Evolutionary conservation across 345 rosid genomes (phyloP).

Genomic region (Rhizophora apiculata): DNA sequence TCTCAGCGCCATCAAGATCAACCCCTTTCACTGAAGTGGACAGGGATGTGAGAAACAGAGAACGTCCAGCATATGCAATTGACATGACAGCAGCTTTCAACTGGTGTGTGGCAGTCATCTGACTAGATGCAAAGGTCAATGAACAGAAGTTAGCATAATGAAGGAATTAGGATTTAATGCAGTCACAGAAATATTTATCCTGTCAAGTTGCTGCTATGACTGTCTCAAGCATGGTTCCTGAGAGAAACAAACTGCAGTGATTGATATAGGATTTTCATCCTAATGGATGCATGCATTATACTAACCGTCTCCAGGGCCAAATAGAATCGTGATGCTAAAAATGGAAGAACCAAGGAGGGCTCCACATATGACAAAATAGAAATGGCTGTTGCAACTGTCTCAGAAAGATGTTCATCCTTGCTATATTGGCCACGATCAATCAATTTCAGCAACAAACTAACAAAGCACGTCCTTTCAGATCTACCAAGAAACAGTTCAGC

Average conservation of each 20-base stretch:
- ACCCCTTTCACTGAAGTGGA: constrained; percentile 48
- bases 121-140: constrained; percentile 55
- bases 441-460: constrained; percentile 66
- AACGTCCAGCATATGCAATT: constrained; percentile 94
- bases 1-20: constrained; percentile 46
- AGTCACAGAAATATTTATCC: constrained; percentile 6
- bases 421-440: constrained; percentile 98
- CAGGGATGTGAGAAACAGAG: constrained; percentile 70
- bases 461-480: constrained; percentile 71
- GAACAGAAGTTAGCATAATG: constrained; percentile 36
- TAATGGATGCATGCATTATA: constrained; percentile 20
- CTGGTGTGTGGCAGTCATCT: constrained; percentile 99
- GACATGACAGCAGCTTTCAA: constrained; percentile 95
- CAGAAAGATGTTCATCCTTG: constrained; percentile 94
- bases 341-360: constrained; percentile 93
- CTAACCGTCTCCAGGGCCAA: constrained; percentile 99
- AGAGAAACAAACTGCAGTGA: neutral
- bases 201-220: neutral
- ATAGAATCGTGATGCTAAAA: constrained; percentile 86
- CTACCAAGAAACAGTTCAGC: constrained; percentile 52
- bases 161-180: constrained; percentile 14
- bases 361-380: constrained; percentile 90
- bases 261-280: neutral
- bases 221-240: neutral
- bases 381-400: constrained; percentile 96